Conservation (phyloP, 495 filamentous ascomycete species). For the Thermochaetoides thermophila region DNA sequence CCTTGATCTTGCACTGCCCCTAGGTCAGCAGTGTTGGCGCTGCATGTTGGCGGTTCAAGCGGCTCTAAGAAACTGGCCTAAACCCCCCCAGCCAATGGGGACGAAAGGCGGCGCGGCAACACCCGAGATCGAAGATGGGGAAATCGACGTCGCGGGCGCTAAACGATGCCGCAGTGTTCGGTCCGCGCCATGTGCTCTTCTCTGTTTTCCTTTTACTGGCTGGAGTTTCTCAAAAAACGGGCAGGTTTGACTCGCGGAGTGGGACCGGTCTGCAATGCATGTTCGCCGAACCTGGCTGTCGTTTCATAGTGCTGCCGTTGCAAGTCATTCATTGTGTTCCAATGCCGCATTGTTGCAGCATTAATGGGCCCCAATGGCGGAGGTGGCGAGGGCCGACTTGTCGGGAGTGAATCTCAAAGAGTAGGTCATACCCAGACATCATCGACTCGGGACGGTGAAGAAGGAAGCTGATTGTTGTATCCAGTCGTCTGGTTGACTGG, state of each 20-base stretch:
- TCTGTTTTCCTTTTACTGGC: no score
- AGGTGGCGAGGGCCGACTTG: background rate
- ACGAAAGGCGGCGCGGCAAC: background rate
- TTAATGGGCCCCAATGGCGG: background rate
- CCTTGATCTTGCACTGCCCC: background rate
- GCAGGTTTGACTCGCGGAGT: no score
- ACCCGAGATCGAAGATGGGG: background rate
- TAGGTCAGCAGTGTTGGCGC: background rate
- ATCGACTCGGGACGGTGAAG: no score
- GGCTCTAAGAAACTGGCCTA: background rate
- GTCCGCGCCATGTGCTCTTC: no score
- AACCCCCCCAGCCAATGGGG: background rate
- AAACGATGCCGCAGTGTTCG: no score
- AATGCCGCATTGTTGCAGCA: background rate
- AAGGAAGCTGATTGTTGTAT: no score
- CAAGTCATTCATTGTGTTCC: background rate
- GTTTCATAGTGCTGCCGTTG: background rate
- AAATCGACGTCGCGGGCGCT: background rate
- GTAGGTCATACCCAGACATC: conserved; percentile 1
- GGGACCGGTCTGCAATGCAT: no score
- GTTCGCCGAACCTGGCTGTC: background rate
- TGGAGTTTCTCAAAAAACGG: no score
- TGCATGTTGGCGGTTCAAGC: no score
- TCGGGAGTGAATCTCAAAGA: no score
- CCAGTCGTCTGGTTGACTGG: no score